A percentile compares a stretch with the other conserved stretches of the same genome.
Evolutionary conservation across 371 early-diverging fungal genomes (phyloP).

Genomic region (Mortierella sp.): DNA sequence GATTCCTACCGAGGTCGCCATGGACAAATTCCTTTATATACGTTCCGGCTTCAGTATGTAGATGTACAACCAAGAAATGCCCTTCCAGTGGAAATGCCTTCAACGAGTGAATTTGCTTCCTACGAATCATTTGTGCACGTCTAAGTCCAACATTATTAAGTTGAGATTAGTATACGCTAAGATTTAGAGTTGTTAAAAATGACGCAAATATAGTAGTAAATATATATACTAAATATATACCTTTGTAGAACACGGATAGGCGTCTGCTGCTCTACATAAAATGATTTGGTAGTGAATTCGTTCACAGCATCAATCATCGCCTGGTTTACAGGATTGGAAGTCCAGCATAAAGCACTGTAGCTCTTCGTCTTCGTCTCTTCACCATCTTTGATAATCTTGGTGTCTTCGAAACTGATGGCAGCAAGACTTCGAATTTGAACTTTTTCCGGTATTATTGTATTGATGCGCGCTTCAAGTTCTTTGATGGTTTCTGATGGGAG

Average conservation of each 20-base stretch:
- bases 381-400: slow-evolving; percentile 84
- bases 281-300: slow-evolving; percentile 56
- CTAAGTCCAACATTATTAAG: slow-evolving; percentile 57
- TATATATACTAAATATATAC: slow-evolving; percentile 15
- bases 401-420: slow-evolving; percentile 61
- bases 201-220: not conserved
- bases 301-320: slow-evolving; percentile 69
- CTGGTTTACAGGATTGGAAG: slow-evolving; percentile 67
- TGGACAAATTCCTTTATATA: slow-evolving; percentile 99
- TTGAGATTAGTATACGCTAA: not conserved
- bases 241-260: slow-evolving; percentile 94
- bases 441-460: slow-evolving; percentile 59
- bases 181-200: not conserved
- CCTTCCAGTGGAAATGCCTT: slow-evolving; percentile 53
- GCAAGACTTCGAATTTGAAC: slow-evolving; percentile 70
- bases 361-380: slow-evolving; percentile 88
- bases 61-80: slow-evolving; percentile 70
- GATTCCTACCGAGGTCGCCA: slow-evolving; percentile 94
- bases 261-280: slow-evolving; percentile 88
- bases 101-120: slow-evolving; percentile 74
- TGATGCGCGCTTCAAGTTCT: slow-evolving; percentile 68
- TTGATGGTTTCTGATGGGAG: slow-evolving; percentile 60
- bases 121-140: slow-evolving; percentile 80
- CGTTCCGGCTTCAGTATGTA: slow-evolving; percentile 94
- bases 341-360: slow-evolving; percentile 85